Base-by-base conservation (phyloP, 2,329 filamentous ascomycete species). In the Xylariaceae sp. region DNA sequence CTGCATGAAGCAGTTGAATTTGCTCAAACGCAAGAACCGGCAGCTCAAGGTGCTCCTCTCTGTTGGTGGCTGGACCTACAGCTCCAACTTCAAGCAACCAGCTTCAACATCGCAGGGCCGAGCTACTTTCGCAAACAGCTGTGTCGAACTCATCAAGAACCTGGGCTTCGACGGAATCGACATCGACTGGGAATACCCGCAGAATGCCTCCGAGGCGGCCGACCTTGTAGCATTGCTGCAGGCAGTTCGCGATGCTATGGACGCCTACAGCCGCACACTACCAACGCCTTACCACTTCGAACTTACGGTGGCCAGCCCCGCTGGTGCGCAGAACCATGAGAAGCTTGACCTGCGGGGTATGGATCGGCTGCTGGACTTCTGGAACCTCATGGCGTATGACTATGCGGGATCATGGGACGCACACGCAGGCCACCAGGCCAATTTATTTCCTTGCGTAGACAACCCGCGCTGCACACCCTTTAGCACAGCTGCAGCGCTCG, bases 41-140 rank as follows among this genome's bases (percentile, higher is more conserved):
- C 83, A 90, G 52, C 73, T 96, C 47, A 95, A 95, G 64, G 72
- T 93, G 3, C 74, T 96, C 11, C 76, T 96, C 4, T 89, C 85
- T 40, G 87, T 96, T 47, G 90, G 90, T 47, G 91, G 91, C 38
- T 96, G 89, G 89, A 95, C 89, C 0, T 95, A 95, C 64, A 87
- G 84, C 48, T 71, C 78, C 62, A 93, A 95, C 67, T 94, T 96
- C 64, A 75, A 78, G n/a, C 68, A 66, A 19, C 85, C 89, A 0
- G 84, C 85, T 1, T 85, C 85, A 32, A 89, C 85, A 0, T 71
- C 79, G 0, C 64, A 76, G 18, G 88, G 89, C 8, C 78, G 89
- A 7, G 69, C 73, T 22, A 74, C 61, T 1, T 96, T 96, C 64
- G 90, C 89, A 8, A 69, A 75, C 38, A 80, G 78, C 19, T 83